Conservation (phyloP, 371 early-diverging fungal genomes). For the Capillidium heterosporum region DNA sequence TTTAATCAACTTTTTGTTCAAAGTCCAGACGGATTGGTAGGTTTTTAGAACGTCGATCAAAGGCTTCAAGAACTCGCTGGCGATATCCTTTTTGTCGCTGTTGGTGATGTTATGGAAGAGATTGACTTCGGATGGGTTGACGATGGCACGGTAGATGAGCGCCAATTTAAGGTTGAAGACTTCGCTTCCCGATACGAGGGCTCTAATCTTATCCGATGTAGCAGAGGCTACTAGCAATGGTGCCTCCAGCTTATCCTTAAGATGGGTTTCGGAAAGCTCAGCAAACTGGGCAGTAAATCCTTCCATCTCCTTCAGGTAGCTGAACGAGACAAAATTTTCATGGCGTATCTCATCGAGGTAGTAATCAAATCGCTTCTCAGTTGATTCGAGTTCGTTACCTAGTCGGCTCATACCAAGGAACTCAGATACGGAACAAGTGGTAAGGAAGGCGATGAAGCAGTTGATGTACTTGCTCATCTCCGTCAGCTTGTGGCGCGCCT, state of each 20-base stretch:
- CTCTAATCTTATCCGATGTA: not conserved
- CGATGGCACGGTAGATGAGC: not conserved
- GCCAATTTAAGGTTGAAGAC: constrained; percentile 1
- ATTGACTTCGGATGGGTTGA: not conserved
- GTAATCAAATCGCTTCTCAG: constrained; percentile 44
- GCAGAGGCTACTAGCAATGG: not conserved
- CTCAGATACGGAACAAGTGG: constrained; percentile 38
- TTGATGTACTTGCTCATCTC: not conserved
- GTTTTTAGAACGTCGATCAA: not conserved
- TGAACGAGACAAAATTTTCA: constrained; percentile 34
- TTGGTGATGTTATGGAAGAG: not conserved
- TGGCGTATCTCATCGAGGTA: constrained; percentile 51
- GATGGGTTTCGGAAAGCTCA: not conserved
- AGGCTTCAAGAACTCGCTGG: not conserved
- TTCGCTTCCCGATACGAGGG: not conserved
- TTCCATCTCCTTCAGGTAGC: constrained; percentile 36
- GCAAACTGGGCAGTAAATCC: constrained; percentile 7
- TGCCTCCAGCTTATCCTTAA: not conserved
- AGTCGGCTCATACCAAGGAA: constrained; percentile 47
- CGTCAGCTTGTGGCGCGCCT: not conserved
- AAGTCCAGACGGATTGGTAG: not conserved
- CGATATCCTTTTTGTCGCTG: not conserved
- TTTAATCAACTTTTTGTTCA: not conserved
- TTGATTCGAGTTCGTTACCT: constrained; percentile 46
- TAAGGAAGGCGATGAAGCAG: constrained; percentile 39